Percentiles rank a stretch among this genome's conserved stretches.
Conservation (phyloP, 2,329 filamentous ascomycete genomes). For the Aspergillus uvarum region DNA sequence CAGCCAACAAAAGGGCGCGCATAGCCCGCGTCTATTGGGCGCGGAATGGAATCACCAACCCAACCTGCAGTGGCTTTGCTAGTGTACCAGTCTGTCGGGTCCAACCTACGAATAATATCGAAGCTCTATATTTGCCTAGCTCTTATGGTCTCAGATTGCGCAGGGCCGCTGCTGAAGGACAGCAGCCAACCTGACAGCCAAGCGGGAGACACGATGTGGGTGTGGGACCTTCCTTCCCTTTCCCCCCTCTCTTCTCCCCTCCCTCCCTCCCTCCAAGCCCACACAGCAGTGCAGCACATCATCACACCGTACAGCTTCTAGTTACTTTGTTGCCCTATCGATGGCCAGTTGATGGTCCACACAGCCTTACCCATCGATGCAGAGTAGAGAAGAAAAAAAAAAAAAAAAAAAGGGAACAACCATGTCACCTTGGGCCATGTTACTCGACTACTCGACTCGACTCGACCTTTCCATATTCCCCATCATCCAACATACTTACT, state of each 20-base stretch:
- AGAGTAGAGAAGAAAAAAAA: neutral
- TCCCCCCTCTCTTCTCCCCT: neutral
- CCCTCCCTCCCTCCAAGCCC: neutral
- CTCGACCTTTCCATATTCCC: neutral
- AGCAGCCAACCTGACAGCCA: conserved; percentile 18
- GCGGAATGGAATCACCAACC: conserved; percentile 21
- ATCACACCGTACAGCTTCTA: neutral
- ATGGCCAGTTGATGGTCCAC: neutral
- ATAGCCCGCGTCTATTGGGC: conserved; percentile 18
- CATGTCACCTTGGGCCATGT: no score
- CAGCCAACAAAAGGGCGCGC: conserved; percentile 20
- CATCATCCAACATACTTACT: neutral
- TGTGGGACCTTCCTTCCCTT: conserved; percentile 6
- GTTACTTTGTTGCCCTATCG: neutral
- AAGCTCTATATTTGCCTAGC: conserved; percentile 17
- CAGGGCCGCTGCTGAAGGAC: conserved; percentile 17
- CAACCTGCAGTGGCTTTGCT: conserved; percentile 22
- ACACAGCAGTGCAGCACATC: neutral
- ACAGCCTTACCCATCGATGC: neutral
- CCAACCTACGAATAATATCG: conserved; percentile 20
- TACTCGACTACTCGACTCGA: neutral
- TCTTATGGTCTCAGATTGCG: conserved; percentile 21
- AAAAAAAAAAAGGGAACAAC: neutral
- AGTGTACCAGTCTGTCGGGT: conserved; percentile 25
- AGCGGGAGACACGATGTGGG: conserved; percentile 22